These are phyloP conservation scores for Kwoniella sp. DNA, from an alignment of 768 basidiomycete genomes.

Conservation along the genomic window DNA sequence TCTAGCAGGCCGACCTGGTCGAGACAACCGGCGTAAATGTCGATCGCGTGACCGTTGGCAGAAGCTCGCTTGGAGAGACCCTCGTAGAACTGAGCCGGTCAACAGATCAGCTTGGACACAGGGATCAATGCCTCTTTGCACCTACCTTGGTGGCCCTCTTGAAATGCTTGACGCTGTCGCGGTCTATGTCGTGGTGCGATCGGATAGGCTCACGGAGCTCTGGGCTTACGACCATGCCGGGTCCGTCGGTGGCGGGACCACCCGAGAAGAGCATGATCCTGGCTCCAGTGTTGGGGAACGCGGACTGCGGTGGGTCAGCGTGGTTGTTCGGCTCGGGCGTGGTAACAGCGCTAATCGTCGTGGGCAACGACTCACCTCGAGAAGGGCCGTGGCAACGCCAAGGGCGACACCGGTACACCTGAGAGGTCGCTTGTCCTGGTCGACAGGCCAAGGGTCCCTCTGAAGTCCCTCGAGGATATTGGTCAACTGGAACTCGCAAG, in stretches of 20 bases:
- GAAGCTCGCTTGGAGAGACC: constrained; percentile 85
- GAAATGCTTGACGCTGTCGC: constrained; percentile 93
- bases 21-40: constrained; percentile 92
- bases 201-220: constrained; percentile 96
- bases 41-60: constrained; percentile 89
- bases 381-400: constrained; percentile 82
- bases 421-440: constrained; percentile 84
- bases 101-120: constrained; percentile 9
- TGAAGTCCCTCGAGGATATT: constrained; percentile 80
- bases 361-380: constrained; percentile 68
- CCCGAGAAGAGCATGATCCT: constrained; percentile 95
- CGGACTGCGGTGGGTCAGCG: constrained; percentile 55
- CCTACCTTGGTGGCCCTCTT: constrained; percentile 90
- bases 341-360: too few relatives aligned
- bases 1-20: constrained; percentile 96
- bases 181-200: constrained; percentile 97
- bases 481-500: constrained; percentile 94
- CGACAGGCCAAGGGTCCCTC: constrained; percentile 96
- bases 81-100: constrained; percentile 78
- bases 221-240: constrained; percentile 91
- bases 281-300: constrained; percentile 92
- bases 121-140: not conserved
- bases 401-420: constrained; percentile 93
- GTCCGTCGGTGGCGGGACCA: constrained; percentile 92
- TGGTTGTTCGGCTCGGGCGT: not conserved